Percentiles rank a stretch among this genome's conserved stretches.
phyloP scores from a whole-genome alignment of 768 basidiomycete species.

The Tulasnella sp. region DNA sequence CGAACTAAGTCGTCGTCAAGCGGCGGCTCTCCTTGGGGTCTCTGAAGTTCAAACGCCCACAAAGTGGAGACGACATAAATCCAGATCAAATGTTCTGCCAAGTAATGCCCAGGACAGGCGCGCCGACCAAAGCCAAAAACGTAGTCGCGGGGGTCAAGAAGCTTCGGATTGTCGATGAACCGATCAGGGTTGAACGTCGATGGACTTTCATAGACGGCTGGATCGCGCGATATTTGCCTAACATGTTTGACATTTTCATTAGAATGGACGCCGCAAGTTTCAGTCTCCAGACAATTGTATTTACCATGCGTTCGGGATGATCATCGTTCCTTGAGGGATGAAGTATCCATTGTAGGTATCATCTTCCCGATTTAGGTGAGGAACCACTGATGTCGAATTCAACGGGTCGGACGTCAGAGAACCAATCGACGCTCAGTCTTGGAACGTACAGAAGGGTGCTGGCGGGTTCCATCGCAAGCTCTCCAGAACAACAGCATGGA shows the following conservation, averaged over 20 bases:
- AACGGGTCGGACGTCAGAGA: not conserved
- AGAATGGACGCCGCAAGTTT: too few species aligned
- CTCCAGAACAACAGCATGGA: not conserved
- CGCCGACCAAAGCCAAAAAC: not conserved
- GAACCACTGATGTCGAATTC: not conserved
- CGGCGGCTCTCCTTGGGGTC: not conserved
- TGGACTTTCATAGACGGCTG: not conserved
- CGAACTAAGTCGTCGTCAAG: not conserved
- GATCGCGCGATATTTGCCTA: not conserved
- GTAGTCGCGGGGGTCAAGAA: not conserved
- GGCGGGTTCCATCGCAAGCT: not conserved
- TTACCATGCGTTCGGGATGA: not conserved
- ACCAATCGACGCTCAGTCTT: not conserved
- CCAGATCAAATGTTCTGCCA: not conserved
- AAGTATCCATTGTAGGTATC: slow-evolving; percentile 12
- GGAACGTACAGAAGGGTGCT: not conserved
- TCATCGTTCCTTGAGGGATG: slow-evolving; percentile 7
- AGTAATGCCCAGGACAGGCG: not conserved
- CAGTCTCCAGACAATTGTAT: not conserved
- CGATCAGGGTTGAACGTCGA: not conserved
- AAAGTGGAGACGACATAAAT: not conserved
- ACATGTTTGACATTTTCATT: too few species aligned
- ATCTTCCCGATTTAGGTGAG: slow-evolving; percentile 2
- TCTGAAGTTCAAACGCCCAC: not conserved
- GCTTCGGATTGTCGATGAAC: not conserved